Conservation (phyloP, 371 early-diverging fungal genomes). For the Smittium culicis region DNA sequence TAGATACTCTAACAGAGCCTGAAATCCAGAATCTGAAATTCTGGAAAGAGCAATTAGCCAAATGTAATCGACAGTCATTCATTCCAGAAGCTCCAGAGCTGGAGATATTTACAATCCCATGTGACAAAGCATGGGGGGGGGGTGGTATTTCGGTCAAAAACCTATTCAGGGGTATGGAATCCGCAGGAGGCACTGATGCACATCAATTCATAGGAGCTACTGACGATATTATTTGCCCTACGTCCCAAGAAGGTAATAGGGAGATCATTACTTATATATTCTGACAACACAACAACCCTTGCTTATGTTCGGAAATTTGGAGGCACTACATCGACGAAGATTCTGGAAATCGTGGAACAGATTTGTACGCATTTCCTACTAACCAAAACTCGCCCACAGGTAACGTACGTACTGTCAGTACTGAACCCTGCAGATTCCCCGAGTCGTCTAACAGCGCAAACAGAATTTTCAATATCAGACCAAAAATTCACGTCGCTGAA, state of each 20-base stretch:
- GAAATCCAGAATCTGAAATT: neutral
- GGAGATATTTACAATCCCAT: neutral
- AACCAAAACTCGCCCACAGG: neutral
- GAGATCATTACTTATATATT: neutral
- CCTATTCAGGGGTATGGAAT: conserved; percentile 5
- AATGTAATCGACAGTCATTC: neutral
- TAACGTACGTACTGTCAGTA: neutral
- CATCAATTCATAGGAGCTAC: neutral
- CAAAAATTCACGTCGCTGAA: neutral
- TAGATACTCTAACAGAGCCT: neutral
- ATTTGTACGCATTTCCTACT: neutral
- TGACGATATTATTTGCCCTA: neutral
- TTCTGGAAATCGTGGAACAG: neutral
- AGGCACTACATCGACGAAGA: neutral
- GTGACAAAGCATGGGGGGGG: neutral
- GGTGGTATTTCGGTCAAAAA: neutral
- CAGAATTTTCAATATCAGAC: neutral
- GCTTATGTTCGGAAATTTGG: neutral
- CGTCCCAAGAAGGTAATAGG: neutral
- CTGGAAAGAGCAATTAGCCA: neutral
- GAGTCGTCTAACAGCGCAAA: conserved; percentile 6
- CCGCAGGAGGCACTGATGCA: neutral
- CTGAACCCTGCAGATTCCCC: neutral
- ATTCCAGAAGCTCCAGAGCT: neutral
- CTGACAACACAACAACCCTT: neutral